Base-by-base conservation (phyloP, 2,329 filamentous ascomycete genomes). In the Sporothrix globosa region DNA sequence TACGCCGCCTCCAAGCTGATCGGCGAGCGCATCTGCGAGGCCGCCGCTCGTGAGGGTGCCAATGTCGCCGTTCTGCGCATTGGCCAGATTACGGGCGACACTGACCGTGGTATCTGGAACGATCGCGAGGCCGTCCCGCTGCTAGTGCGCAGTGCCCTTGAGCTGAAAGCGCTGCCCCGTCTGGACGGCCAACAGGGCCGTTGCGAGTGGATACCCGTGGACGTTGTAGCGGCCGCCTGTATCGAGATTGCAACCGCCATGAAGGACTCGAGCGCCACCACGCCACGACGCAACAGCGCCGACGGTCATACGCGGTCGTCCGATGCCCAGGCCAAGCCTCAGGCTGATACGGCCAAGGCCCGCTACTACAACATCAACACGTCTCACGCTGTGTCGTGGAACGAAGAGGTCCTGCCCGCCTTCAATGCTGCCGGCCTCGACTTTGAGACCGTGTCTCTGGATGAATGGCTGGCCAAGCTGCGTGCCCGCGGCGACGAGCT, bases 71-170 rank as follows among this genome's bases (percentile, higher is more conserved):
- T 84, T 9, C 73, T 85, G 5, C 80, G 85, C 3, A 79, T 86
- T 0, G 85, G 85, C 0, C 85, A 87, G 74, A 81, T 87, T 9
- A 81, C 83, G 10, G 84, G 81, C 0, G 84, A 86, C 72, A 83
- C 80, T 0, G 68, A 76, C 0, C 72, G 78, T 21, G 85, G 84
- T 0, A 74, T 84, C 4, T 87, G 85, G 86, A 87, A 85, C 73
- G 76, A 76, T 7, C 81, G 78, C 0, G 85, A 87, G 72, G 85
- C 84, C 0, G 84, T 86, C 19, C 83, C 86, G 0, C 74, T 88
- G 60, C 82, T 87, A 74, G 77, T 88, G 0, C 82, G 82, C 41
- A 82, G 79, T 3, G 82, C 83, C 0, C 75, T 76, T 0, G 81
- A 83, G 0, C 78, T 83, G 0, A 81, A 82, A 1, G 77, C 79